These are phyloP conservation scores for Trichoderma semiorbis DNA, from an alignment of 2,329 filamentous ascomycete species.

Conservation along the genomic window DNA sequence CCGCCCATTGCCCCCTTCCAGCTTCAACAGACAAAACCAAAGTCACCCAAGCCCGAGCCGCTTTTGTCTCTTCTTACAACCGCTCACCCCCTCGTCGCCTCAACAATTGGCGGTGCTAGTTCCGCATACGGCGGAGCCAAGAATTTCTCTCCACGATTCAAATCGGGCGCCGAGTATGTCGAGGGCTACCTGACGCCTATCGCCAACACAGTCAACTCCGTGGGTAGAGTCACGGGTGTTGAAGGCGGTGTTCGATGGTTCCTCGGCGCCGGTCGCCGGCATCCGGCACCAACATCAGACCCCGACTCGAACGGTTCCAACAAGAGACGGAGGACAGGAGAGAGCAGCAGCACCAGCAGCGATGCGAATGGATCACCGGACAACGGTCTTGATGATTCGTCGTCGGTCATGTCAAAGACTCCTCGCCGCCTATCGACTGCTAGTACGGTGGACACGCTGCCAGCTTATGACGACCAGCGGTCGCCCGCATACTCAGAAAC, in stretches of 20 bases:
- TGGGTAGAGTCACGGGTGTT: conserved; percentile 81
- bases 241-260: conserved; percentile 86
- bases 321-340: conserved; percentile 56
- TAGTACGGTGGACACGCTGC: conserved; percentile 70
- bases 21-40: conserved; percentile 26
- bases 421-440: conserved; percentile 58
- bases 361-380: conserved; percentile 26
- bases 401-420: conserved; percentile 27
- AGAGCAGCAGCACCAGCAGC: conserved; percentile 27
- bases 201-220: conserved; percentile 79
- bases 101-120: conserved; percentile 78
- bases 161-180: conserved; percentile 84
- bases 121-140: conserved; percentile 85
- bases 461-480: conserved; percentile 76
- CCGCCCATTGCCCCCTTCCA: conserved; percentile 34
- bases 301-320: conserved; percentile 45
- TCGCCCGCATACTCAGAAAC: conserved; percentile 72
- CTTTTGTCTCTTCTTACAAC: conserved; percentile 83
- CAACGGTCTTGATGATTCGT: conserved; percentile 24
- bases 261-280: conserved; percentile 57
- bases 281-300: conserved; percentile 42
- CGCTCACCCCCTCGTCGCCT: conserved; percentile 80
- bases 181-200: conserved; percentile 85
- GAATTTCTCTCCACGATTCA: conserved; percentile 84
- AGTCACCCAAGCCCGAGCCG: conserved; percentile 65